Evolutionary conservation across 179 eudicot species (phyloP), one percentile per base, ranked within the genome.

Genomic region (Pouteria campechiana): DNA sequence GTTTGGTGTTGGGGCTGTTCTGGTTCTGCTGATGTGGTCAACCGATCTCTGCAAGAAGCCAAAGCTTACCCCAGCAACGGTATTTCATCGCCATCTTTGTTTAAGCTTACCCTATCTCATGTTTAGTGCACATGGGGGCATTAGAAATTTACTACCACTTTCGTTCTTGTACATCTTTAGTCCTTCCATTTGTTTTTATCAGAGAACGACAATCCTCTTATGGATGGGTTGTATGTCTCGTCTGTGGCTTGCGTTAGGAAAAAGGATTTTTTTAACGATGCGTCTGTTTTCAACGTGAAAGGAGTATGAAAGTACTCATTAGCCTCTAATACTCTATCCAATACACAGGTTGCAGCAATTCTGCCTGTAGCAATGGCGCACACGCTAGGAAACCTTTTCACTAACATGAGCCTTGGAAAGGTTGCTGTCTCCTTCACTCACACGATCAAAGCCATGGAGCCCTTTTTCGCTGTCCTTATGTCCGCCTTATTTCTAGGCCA

Each of bases 401-500:
- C 97, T 12, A 89, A 89, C 55, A 67, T 85, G 54, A 89, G 97
- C 52, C 72, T 89, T 14, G 95, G 97, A 35, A 85, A 61, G 74
- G 97, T 88, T 17, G 93, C 97, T 17, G 95, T 88, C 47, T 84
- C 95, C 0, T 84, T 81, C 70, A 84, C 95, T 41, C 95, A 84
- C 52, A 84, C 95, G n/a, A 81, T 88, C 67, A 88, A 88, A 77
- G 83, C 97, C 27, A 73, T 84, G 95, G 97, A 88, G 55, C 97
- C 97, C 21, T 81, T 88, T 54, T 88, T 88, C 73, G 68, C 95
- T 2, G 95, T 89, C 37, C 30, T 85, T 51, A 76, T 89, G 33
- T 69, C 97, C 21, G 59, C 73, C 45, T 37, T 89, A 45, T 76
- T 89, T 17, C 67, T 89, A 10, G 79, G 77, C 9, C 86, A 85